Base-by-base conservation (phyloP, 1,284 basidiomycete genomes). In the Fomitopsis palustris region DNA sequence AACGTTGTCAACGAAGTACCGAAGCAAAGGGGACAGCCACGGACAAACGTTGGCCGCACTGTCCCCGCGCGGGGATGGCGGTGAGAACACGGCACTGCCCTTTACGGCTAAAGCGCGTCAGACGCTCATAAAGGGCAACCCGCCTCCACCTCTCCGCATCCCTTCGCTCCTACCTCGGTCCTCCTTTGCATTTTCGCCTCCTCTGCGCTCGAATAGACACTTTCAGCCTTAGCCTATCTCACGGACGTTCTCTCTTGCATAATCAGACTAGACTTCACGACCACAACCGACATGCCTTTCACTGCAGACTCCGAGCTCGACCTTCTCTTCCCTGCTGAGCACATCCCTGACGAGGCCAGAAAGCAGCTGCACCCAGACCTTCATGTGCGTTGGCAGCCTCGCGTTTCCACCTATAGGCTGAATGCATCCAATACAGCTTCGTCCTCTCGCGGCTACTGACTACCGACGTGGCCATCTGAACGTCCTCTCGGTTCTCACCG, bases 401-500 rank as follows among this genome's bases (percentile, higher is more conserved):
- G 56, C 16, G 14, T 17, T 6, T 16, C 56, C 17, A 60, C 14
- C n/a, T n/a, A 31, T 57, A 14, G 7, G 29, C n/a, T 51, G 47
- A n/a, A 31, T 5, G 14, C 16, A 35, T 29, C 16, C 9, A 25
- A 57, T 25, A 3, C 69, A 96, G 92, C 85, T 97, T 25, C 93
- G 96, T 21, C 96, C 96, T 0, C 81, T 98, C 14, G 85, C 95
- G 0, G 87, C 87, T 16, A 87, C 88, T 33, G 96, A 98, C 80
- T 89, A 96, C 75, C 70, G 75, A 10, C 87, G 94, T 23, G 89
- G 90, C 1, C 95, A 98, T 75, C 87, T 98, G 66, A 71, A 78
- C 25, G 88, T 98, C 14, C 89, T 98, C 61, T 77, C 86, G 19
- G 88, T 91, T 38, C 85, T 99, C 43, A 90, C 95, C 1, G 75